A percentile compares a stretch with the other conserved stretches of the same genome.
Conservation (phyloP, 306 rosid species). For the Lathyrus tuberosus region DNA sequence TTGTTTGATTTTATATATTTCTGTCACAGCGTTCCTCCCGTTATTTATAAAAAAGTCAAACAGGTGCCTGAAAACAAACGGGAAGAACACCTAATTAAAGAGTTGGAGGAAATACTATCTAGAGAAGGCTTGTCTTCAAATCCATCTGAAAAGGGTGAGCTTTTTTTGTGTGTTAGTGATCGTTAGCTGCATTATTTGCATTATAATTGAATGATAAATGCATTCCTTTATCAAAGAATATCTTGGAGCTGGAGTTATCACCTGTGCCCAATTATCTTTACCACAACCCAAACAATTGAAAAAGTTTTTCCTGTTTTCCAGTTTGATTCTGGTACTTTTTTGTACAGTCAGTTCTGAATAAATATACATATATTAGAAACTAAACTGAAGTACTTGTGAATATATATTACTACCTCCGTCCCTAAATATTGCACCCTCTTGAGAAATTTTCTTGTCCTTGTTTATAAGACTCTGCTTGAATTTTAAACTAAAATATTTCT, state of each 20-base stretch:
- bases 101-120: slow-evolving; percentile 82
- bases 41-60: slow-evolving; percentile 82
- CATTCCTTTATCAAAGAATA: slow-evolving; percentile 12
- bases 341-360: slow-evolving; percentile 18
- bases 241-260: slow-evolving; percentile 29
- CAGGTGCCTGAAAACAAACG: slow-evolving; percentile 86
- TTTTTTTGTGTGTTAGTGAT: slow-evolving; percentile 32
- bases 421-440: no score
- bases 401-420: not conserved
- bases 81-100: slow-evolving; percentile 76
- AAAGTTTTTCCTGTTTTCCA: slow-evolving; percentile 23
- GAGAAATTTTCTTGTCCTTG: no score
- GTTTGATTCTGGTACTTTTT: slow-evolving; percentile 18
- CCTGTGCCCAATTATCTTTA: slow-evolving; percentile 10
- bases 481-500: no score
- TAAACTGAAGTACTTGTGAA: slow-evolving; percentile 7
- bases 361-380: slow-evolving; percentile 6
- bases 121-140: slow-evolving; percentile 84
- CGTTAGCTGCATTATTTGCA: slow-evolving; percentile 28
- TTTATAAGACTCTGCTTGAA: no score
- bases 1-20: slow-evolving; percentile 39
- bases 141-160: slow-evolving; percentile 88
- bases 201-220: slow-evolving; percentile 35
- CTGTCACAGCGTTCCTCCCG: slow-evolving; percentile 77
- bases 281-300: slow-evolving; percentile 16